Base-by-base conservation (phyloP, 177 flowering plant species). In the Vitis hybrid region DNA sequence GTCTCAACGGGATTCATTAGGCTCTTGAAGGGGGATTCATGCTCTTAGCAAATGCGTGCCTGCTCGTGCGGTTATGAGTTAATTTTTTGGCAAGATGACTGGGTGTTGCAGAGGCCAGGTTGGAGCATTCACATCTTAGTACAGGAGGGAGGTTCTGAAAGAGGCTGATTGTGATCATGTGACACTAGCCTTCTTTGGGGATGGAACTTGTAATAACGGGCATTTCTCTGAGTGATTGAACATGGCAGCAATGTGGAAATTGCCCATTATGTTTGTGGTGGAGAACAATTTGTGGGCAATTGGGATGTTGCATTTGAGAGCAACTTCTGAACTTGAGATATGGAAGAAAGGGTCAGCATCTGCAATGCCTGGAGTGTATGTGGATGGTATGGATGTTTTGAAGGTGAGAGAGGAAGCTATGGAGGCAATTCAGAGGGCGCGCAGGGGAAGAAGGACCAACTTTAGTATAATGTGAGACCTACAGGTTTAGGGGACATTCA, bases 261-360 rank as follows among this genome's bases (percentile, higher is more conserved):
- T 92, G 82, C 98, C 97, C 1, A 92, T 92, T 64, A 73, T 94
- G 14, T 94, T 94, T 84, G 93, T 94, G 46, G 98, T 92, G 73
- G 98, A 92, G 85, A 94, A 94, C 49, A 94, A 94, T 78, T 81
- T 94, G 85, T 94, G 97, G 97, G 98, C 97, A 4, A 94, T 94
- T 82, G 98, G 98, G 70, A 94, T 92, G 98, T 91, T 95, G 1
- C 97, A 94, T 73, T 66, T 89, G 75, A 86, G 98, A 69, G 88
- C 98, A 2, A 92, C 97, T 51, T 92, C 95, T 7, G 97, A 91
- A 81, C 97, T 97, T 9, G 84, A 85, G 78, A 94, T 94, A 66
- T 92, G 92, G 89, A 94, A 92, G 85, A 94, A 94, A 77, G 98
- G 97, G 2, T 95, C 97, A 0, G 95, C 97, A 3, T 94, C 92